phyloP scores from a whole-genome alignment of 2,329 filamentous ascomycete genomes.

The Aspergillus niger region DNA sequence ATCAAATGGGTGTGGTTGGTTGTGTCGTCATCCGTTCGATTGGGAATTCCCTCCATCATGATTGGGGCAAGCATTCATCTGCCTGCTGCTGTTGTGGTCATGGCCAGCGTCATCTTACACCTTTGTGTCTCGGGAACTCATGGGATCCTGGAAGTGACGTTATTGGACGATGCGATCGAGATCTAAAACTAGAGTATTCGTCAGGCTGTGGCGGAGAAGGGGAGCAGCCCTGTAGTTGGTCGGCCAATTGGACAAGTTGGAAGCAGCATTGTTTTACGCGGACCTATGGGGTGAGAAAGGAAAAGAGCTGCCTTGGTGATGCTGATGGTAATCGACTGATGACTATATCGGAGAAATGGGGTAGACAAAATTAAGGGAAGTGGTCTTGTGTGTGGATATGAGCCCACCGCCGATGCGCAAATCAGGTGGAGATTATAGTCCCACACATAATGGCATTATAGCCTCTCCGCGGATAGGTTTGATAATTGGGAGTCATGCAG shows the following conservation, averaged over 20 bases:
- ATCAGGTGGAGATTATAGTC: background rate
- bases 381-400: background rate
- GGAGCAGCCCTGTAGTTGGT: background rate
- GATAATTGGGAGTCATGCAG: background rate
- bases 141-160: background rate
- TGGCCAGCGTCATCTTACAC: background rate
- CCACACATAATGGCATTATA: background rate
- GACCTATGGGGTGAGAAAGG: background rate
- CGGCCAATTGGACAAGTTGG: slow-evolving; percentile 4
- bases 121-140: background rate
- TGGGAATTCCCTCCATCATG: slow-evolving; percentile 2
- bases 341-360: background rate
- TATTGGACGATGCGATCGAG: background rate
- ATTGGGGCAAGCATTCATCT: background rate
- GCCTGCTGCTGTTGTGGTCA: background rate
- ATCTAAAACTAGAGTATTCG: background rate
- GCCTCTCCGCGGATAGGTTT: too few relatives aligned
- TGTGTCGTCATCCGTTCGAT: slow-evolving; percentile 5
- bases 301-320: background rate
- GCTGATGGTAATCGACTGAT: background rate
- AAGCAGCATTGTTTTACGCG: background rate
- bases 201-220: background rate
- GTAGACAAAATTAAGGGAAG: background rate
- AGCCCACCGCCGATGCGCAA: background rate
- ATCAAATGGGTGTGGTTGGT: background rate